Base-by-base conservation (phyloP, 768 basidiomycete genomes). In the Xerocomellus intermedius region DNA sequence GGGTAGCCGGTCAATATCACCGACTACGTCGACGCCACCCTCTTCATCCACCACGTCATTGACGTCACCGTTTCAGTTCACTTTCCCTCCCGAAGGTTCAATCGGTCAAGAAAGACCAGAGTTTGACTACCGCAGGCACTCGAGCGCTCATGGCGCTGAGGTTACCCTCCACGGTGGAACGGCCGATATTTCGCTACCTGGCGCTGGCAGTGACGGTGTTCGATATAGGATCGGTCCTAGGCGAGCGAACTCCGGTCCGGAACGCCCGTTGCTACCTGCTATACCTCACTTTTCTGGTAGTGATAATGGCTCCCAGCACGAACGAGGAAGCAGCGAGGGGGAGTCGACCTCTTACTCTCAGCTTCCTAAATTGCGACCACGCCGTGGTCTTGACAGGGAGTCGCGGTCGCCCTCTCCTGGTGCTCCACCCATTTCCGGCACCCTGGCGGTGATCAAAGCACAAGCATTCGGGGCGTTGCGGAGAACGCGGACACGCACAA, bases 361-460 rank as follows among this genome's bases (percentile, higher is more conserved):
- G 38, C 69, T 69, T 60, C 66, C 75, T 32, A 80, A 77, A 57
- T 60, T 78, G 61, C 77, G 81, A 42, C 66, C 78, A 52, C 81
- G 82, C 48, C 80, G 79, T 47, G 73, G 76, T 50, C 71, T 75
- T 26, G 74, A 81, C 35, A 78, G 77, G 63, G 73, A 75, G 60
- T 75, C 75, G 26, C 73, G 75, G 36, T 80, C 80, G 36, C 80
- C 76, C 45, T 79, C 81, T 45, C 78, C 79, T 17, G 68, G 69
- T 39, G 68, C 68, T 50, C 74, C 79, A 55, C 75, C 75, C 26
- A 77, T 91, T 66, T 90, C 87, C 47, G 87, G 88, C 24, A 93
- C 91, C 30, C 81, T 94, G 44, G 91, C 91, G 50, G 90, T 93
- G 54, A 91, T 94, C 74, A 94, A 93, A 74, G 91, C 91, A 41